Percentiles rank a stretch among this genome's conserved stretches.
Conservation (phyloP, 176 grass and related monocot species). For the Aechmea fasciata region DNA sequence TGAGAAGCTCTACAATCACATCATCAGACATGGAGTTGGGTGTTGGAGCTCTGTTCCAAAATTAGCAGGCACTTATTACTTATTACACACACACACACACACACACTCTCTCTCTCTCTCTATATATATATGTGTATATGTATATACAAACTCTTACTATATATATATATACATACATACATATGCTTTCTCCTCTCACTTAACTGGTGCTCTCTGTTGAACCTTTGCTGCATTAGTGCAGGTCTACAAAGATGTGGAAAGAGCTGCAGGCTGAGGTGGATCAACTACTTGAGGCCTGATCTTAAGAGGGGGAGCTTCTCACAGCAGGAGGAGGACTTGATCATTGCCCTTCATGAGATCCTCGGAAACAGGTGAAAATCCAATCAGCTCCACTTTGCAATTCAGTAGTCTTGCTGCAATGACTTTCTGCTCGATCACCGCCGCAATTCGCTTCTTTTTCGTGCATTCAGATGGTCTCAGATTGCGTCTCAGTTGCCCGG, state of each 20-base stretch:
- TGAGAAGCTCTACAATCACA: slow-evolving; percentile 92
- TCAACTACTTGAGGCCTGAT: slow-evolving; percentile 82
- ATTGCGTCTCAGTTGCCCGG: slow-evolving; percentile 77
- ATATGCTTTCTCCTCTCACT: slow-evolving; percentile 9
- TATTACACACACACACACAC: too few relatives aligned
- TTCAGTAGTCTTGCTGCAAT: too few relatives aligned
- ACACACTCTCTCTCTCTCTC: not conserved
- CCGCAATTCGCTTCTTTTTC: not conserved
- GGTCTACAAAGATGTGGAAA: slow-evolving; percentile 91
- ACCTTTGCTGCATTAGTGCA: slow-evolving; percentile 16
- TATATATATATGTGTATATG: not conserved
- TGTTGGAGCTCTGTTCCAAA: slow-evolving; percentile 91
- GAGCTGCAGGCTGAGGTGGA: slow-evolving; percentile 87
- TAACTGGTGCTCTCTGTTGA: not conserved
- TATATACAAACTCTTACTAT: not conserved
- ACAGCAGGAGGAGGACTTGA: slow-evolving; percentile 79
- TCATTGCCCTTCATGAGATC: slow-evolving; percentile 62
- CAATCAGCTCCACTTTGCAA: not conserved
- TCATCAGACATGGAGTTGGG: slow-evolving; percentile 72
- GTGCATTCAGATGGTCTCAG: slow-evolving; percentile 65
- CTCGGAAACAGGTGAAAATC: slow-evolving; percentile 58
- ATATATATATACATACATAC: slow-evolving; percentile 23
- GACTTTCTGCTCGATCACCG: not conserved
- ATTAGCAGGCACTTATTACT: slow-evolving; percentile 51
- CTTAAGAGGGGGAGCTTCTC: slow-evolving; percentile 89